These are phyloP conservation scores for Sextonia rubra DNA, from an alignment of 164 flowering plant genomes.

Conservation along the genomic window DNA sequence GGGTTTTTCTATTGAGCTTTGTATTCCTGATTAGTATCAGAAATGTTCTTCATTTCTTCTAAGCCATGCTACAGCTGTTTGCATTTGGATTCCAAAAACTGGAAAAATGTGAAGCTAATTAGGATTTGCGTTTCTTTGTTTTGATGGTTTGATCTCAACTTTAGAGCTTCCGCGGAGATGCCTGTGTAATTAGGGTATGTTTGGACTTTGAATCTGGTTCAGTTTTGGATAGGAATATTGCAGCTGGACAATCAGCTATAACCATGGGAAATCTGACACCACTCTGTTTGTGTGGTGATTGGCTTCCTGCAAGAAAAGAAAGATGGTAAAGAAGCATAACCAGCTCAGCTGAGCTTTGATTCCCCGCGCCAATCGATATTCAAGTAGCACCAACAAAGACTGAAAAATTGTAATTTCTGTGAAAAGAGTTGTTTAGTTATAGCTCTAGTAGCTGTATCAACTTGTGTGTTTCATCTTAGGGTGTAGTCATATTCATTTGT, in stretches of 20 bases:
- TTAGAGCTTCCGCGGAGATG: no score
- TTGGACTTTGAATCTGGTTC: background rate
- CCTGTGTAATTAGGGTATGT: background rate
- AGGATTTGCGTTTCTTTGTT: background rate
- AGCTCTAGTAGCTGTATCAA: no score
- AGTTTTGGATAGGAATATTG: background rate
- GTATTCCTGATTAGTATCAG: background rate
- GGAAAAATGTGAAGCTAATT: background rate
- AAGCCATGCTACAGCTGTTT: background rate
- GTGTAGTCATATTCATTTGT: no score
- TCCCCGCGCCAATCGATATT: no score
- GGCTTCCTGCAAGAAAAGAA: background rate
- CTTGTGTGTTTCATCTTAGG: no score
- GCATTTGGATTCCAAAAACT: background rate
- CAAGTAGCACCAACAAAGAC: no score
- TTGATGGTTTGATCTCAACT: background rate
- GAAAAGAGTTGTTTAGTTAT: no score
- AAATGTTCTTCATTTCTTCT: background rate
- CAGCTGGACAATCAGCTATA: background rate
- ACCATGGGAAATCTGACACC: background rate
- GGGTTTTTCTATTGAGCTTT: background rate
- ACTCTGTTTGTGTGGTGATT: background rate
- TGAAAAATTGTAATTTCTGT: no score
- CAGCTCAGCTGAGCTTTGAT: background rate
- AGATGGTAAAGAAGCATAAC: background rate